phyloP scores from a whole-genome alignment of 2,329 filamentous ascomycete genomes.

The Beauveria bassiana region DNA sequence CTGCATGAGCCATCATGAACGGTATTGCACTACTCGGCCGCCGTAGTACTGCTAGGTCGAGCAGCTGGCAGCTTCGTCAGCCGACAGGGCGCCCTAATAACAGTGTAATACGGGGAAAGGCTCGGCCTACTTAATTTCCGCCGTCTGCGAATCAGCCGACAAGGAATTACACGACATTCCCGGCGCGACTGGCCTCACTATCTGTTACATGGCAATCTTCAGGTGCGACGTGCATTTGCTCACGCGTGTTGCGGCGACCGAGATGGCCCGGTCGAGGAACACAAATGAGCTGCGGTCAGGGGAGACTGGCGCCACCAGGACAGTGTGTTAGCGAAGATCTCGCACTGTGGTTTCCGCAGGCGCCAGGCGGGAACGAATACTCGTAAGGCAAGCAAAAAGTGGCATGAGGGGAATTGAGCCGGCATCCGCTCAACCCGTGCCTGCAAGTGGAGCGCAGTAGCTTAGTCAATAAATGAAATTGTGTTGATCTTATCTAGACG shows the following conservation, averaged over 20 bases:
- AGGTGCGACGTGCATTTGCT: neutral
- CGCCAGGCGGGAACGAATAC: neutral
- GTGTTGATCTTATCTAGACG: constrained; percentile 2
- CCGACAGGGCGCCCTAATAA: neutral
- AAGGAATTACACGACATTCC: constrained; percentile 3
- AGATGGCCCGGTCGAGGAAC: neutral
- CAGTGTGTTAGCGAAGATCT: neutral
- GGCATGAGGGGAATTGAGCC: constrained; percentile 1
- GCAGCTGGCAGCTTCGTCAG: neutral
- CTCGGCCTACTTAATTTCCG: neutral
- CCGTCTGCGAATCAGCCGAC: neutral
- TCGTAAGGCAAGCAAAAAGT: neutral
- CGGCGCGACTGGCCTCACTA: constrained; percentile 4
- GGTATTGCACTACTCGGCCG: neutral
- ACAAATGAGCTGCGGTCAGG: neutral
- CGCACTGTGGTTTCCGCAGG: neutral
- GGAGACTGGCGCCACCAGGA: neutral
- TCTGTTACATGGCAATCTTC: neutral
- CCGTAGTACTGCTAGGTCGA: neutral
- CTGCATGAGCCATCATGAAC: neutral
- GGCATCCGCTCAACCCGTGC: neutral
- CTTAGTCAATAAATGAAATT: constrained; percentile 8
- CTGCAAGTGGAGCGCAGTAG: neutral
- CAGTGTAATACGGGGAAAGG: neutral
- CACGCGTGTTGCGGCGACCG: neutral